Evolutionary conservation across 768 basidiomycete species (phyloP).

Genomic region (Galerina marginata): DNA sequence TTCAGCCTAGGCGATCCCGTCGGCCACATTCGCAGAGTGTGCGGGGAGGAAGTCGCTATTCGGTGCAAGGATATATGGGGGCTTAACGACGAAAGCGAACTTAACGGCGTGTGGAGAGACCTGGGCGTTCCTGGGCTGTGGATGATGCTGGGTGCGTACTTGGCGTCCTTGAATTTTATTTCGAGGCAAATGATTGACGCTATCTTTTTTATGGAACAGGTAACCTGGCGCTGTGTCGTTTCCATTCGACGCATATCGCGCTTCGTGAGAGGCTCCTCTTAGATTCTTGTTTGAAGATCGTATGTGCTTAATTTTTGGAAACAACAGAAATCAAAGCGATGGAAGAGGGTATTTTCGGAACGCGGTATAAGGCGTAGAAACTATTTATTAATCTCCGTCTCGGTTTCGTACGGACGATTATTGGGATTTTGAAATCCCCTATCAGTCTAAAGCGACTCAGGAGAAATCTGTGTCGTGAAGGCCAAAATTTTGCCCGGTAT

Average conservation of each 20-base stretch:
- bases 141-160: conserved; percentile 50
- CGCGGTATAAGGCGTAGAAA: conserved; percentile 15
- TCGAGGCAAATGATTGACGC: too few relatives aligned
- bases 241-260: conserved; percentile 71
- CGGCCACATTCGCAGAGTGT: conserved; percentile 33
- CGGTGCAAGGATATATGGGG: conserved; percentile 59
- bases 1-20: conserved; percentile 51
- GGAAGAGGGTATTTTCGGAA: conserved; percentile 41
- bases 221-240: conserved; percentile 65
- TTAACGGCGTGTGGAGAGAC: conserved; percentile 42
- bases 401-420: too few relatives aligned
- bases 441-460: too few relatives aligned
- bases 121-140: conserved; percentile 59
- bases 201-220: conserved; percentile 30
- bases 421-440: too few relatives aligned
- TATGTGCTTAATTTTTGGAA: background rate
- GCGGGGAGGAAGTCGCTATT: conserved; percentile 29
- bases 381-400: too few relatives aligned
- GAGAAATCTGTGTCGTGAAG: too few relatives aligned
- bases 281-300: too few relatives aligned
- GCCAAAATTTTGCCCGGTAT: too few relatives aligned
- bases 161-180: background rate
- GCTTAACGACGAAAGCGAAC: conserved; percentile 67
- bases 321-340: conserved; percentile 71
- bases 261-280: conserved; percentile 53